Percentiles rank a stretch among this genome's conserved stretches.
Conservation (phyloP, 306 rosid species). For the Cucumis cinereus region DNA sequence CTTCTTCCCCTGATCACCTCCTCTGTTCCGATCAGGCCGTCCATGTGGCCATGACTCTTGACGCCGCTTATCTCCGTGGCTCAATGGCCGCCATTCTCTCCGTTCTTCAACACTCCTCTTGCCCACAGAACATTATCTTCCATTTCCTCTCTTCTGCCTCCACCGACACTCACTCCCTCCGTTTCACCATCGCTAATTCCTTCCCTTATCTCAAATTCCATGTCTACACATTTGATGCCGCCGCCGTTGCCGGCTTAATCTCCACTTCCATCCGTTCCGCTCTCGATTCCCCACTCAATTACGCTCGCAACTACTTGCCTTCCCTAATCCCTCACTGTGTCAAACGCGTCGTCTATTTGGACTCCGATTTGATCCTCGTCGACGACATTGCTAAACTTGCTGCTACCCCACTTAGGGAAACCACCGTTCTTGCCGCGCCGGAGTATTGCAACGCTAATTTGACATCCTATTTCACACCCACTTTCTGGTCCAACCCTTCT, state of each 20-base stretch:
- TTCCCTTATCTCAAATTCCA: conserved; percentile 73
- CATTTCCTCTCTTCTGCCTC: conserved; percentile 58
- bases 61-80: conserved; percentile 76
- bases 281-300: conserved; percentile 77
- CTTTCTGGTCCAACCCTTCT: conserved; percentile 80
- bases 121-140: conserved; percentile 68
- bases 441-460: conserved; percentile 92
- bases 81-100: conserved; percentile 93
- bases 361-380: conserved; percentile 79
- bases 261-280: conserved; percentile 92
- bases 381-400: conserved; percentile 83
- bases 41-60: conserved; percentile 90
- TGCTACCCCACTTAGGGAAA: conserved; percentile 27
- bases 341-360: conserved; percentile 58
- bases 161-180: conserved; percentile 14
- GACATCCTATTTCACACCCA: conserved; percentile 61
- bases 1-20: not conserved
- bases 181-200: conserved; percentile 26
- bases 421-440: conserved; percentile 77
- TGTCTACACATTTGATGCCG: conserved; percentile 55
- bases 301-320: conserved; percentile 86
- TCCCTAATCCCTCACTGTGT: conserved; percentile 48
- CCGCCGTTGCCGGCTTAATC: conserved; percentile 53
- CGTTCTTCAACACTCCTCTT: conserved; percentile 86
- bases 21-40: conserved; percentile 31